Evolutionary conservation across 2,329 filamentous ascomycete genomes (phyloP).

Genomic region (Colletotrichum incanum): DNA sequence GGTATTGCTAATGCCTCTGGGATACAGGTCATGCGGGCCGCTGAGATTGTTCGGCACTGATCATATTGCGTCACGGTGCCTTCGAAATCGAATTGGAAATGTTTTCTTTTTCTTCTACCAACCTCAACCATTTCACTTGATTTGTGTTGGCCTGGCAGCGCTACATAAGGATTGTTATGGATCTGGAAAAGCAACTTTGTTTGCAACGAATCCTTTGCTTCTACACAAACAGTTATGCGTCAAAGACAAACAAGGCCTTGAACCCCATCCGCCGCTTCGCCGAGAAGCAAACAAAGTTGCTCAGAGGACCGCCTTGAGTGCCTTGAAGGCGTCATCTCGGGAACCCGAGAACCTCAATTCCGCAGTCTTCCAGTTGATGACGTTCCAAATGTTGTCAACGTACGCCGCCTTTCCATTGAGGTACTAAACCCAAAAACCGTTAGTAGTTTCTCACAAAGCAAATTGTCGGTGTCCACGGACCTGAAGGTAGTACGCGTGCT

Average conservation of each 20-base stretch:
- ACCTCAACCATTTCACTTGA: slow-evolving; percentile 12
- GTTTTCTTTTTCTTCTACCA: neutral
- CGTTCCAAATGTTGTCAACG: slow-evolving; percentile 82
- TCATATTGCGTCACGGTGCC: slow-evolving; percentile 16
- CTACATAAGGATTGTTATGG: neutral
- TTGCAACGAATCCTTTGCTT: neutral
- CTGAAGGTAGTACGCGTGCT: slow-evolving; percentile 92
- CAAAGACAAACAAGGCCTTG: neutral
- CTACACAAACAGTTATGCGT: neutral
- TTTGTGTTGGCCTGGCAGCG: neutral
- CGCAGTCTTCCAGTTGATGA: slow-evolving; percentile 83
- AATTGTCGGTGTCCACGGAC: slow-evolving; percentile 54
- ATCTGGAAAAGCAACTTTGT: neutral
- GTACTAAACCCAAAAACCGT: slow-evolving; percentile 68
- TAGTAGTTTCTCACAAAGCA: slow-evolving; percentile 24
- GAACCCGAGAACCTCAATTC: slow-evolving; percentile 73
- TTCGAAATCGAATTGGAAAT: neutral
- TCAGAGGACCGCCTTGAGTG: slow-evolving; percentile 60
- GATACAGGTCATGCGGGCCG: slow-evolving; percentile 17
- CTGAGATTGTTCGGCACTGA: neutral
- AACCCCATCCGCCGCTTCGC: neutral
- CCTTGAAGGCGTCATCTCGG: slow-evolving; percentile 62
- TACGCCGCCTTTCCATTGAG: slow-evolving; percentile 83
- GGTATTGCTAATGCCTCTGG: neutral
- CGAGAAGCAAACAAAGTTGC: neutral